These are phyloP conservation scores for Papiliotrema fonsecae DNA, from an alignment of 1,284 basidiomycete genomes.

Conservation along the genomic window DNA sequence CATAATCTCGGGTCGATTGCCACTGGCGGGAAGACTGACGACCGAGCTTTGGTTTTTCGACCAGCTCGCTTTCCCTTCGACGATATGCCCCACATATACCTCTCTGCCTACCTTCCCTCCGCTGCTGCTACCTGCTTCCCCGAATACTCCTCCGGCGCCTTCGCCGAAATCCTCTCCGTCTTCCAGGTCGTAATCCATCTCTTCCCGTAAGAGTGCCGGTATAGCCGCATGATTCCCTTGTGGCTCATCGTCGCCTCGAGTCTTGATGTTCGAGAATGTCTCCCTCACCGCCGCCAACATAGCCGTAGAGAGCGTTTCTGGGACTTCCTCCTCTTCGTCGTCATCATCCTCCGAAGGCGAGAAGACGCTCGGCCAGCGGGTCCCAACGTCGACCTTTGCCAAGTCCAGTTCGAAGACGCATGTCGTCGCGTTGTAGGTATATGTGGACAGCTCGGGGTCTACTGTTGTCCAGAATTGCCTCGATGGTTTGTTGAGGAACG, in stretches of 20 bases:
- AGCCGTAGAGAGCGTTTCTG: constrained; percentile 81
- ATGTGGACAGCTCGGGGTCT: constrained; percentile 65
- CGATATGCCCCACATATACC: constrained; percentile 28
- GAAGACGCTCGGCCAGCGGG: constrained; percentile 82
- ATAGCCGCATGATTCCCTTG: constrained; percentile 33
- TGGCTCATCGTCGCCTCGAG: constrained; percentile 21
- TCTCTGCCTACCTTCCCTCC: constrained; percentile 31
- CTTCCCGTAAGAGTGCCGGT: constrained; percentile 43
- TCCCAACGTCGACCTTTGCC: constrained; percentile 72
- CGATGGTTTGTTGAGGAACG: constrained; percentile 52
- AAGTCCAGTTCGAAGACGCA: constrained; percentile 75
- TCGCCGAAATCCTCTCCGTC: constrained; percentile 52
- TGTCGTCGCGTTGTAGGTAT: constrained; percentile 75
- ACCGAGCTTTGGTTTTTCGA: constrained; percentile 27
- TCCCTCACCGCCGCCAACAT: constrained; percentile 74
- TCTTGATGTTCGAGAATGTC: constrained; percentile 34
- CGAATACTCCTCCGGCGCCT: constrained; percentile 53
- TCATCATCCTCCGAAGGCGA: constrained; percentile 28
- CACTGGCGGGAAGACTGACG: constrained; percentile 35
- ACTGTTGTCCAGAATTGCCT: constrained; percentile 72
- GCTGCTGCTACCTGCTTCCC: constrained; percentile 16
- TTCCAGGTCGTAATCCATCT: constrained; percentile 46
- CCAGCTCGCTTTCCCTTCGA: constrained; percentile 22
- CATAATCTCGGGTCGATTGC: constrained; percentile 51
- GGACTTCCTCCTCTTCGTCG: constrained; percentile 62